A percentile compares a stretch with the other conserved stretches of the same genome.
Conservation (phyloP, 768 basidiomycete species). For the Naganishia vishniacii region DNA sequence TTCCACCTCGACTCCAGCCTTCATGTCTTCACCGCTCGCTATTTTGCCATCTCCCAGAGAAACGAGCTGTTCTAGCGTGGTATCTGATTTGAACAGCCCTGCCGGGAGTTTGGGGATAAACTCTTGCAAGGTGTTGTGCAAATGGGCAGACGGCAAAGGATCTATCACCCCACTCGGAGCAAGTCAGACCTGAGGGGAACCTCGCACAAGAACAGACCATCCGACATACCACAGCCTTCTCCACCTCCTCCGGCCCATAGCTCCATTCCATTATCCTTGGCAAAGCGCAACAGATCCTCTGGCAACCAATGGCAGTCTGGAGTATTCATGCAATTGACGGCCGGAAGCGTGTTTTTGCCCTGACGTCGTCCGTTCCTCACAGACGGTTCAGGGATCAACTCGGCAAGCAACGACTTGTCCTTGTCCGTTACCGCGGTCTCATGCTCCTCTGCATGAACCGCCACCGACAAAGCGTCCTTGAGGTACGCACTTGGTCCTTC, state of each 20-base stretch:
- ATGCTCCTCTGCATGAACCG: neutral
- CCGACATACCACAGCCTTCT: constrained; percentile 42
- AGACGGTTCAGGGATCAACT: constrained; percentile 9
- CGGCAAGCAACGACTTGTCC: constrained; percentile 20
- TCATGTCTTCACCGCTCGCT: neutral
- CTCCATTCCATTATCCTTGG: constrained; percentile 36
- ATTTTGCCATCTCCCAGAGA: constrained; percentile 29
- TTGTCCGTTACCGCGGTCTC: neutral
- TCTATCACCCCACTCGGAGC: too few relatives aligned
- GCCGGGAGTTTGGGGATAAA: constrained; percentile 31
- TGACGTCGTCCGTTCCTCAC: neutral
- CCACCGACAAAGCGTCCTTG: neutral
- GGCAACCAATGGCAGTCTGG: constrained; percentile 47
- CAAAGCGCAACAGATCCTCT: constrained; percentile 38
- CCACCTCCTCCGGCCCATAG: constrained; percentile 48
- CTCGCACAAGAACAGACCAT: neutral
- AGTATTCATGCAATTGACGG: constrained; percentile 44
- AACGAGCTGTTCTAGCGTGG: constrained; percentile 28
- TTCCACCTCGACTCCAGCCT: constrained; percentile 35
- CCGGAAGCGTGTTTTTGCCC: neutral
- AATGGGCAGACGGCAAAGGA: constrained; percentile 39
- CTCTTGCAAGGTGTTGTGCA: constrained; percentile 46
- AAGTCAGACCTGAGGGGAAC: too few relatives aligned
- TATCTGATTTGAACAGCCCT: constrained; percentile 1
- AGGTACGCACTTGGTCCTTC: neutral